phyloP scores from a whole-genome alignment of 495 filamentous ascomycete species.

The Neurospora sp. region DNA sequence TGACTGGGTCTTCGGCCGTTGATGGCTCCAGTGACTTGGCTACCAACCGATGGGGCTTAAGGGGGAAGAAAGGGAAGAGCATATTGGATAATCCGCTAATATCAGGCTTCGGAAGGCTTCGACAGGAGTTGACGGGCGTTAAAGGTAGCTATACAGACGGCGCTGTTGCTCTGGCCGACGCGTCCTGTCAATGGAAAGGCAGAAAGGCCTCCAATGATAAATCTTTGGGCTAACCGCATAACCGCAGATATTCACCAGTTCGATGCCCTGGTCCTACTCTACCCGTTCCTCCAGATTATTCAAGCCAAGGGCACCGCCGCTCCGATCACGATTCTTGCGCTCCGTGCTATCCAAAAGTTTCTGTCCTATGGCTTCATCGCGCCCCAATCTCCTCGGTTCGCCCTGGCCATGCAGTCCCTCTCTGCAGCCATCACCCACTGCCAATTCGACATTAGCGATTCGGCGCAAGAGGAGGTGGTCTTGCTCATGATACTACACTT shows the following conservation, averaged over 20 bases:
- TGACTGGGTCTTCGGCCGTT: conserved; percentile 7
- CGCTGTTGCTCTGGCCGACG: neutral
- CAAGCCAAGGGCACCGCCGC: conserved; percentile 94
- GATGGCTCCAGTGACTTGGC: conserved; percentile 34
- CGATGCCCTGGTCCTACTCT: conserved; percentile 80
- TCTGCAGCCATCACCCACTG: conserved; percentile 96
- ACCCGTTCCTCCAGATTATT: conserved; percentile 95
- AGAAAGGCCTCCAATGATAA: neutral
- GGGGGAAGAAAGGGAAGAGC: conserved; percentile 96
- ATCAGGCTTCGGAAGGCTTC: conserved; percentile 81
- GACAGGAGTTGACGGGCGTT: conserved; percentile 83
- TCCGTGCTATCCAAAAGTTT: conserved; percentile 96
- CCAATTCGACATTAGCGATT: conserved; percentile 92
- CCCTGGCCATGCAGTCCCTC: conserved; percentile 86
- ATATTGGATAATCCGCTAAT: conserved; percentile 98
- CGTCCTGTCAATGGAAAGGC: neutral
- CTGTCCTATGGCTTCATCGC: conserved; percentile 89
- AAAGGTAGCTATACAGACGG: conserved; percentile 44
- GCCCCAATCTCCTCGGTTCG: conserved; percentile 68
- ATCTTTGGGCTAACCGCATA: conserved; percentile 7
- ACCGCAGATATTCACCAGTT: conserved; percentile 70
- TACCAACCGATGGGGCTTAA: conserved; percentile 68
- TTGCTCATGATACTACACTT: conserved; percentile 86
- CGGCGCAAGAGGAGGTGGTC: conserved; percentile 90
- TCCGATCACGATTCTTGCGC: conserved; percentile 86